Evolutionary conservation across 139 green algal genomes (phyloP).

Genomic region (Dunaliella sp.): DNA sequence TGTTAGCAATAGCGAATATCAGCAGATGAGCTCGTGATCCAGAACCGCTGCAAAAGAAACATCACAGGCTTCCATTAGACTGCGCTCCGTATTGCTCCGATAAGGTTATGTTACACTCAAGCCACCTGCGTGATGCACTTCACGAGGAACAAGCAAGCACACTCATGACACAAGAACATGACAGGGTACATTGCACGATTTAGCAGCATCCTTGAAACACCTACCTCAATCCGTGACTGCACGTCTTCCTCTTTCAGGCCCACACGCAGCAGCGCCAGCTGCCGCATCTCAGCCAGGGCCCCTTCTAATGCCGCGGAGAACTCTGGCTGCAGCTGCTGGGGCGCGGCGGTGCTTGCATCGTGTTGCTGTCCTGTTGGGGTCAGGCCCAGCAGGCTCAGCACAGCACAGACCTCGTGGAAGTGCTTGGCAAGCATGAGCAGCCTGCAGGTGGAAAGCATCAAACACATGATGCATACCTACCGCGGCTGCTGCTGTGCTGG

Average conservation of each 20-base stretch:
- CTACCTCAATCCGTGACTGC: slow-evolving; percentile 46
- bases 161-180: too few species aligned
- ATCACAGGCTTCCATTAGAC: too few species aligned
- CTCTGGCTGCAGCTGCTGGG: not conserved
- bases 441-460: slow-evolving; percentile 6
- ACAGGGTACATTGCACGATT: too few species aligned
- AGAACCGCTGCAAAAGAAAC: too few species aligned
- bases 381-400: slow-evolving; percentile 14
- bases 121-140: too few species aligned
- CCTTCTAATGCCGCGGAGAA: slow-evolving; percentile 1
- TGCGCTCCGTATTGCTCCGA: too few species aligned
- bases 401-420: not conserved
- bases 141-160: too few species aligned
- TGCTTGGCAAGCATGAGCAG: slow-evolving; percentile 31
- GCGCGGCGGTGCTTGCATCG: not conserved
- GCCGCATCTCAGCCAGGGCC: slow-evolving; percentile 58
- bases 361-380: not conserved
- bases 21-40: too few species aligned
- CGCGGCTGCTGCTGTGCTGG: too few species aligned
- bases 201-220: too few species aligned
- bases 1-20: too few species aligned
- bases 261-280: slow-evolving; percentile 67
- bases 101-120: too few species aligned
- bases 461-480: not conserved
- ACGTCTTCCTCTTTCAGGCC: slow-evolving; percentile 72